phyloP scores from a whole-genome alignment of 2,329 filamentous ascomycete genomes.

The Pseudocercospora crystallina region DNA sequence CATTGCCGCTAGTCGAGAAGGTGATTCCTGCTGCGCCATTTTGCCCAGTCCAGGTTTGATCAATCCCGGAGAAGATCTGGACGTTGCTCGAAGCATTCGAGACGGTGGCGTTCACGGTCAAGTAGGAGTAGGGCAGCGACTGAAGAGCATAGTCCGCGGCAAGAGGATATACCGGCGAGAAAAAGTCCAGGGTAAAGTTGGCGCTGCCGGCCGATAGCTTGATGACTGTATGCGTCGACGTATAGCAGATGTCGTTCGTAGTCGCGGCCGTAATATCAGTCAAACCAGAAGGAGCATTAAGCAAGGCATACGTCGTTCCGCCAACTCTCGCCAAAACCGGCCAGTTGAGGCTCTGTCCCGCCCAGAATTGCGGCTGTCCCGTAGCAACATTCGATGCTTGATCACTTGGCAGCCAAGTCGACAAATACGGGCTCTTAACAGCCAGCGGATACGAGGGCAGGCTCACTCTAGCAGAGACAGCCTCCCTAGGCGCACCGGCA shows the following conservation, averaged over 20 bases:
- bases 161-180: constrained; percentile 35
- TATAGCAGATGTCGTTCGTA: constrained; percentile 30
- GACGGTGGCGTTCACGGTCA: constrained; percentile 29
- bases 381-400: constrained; percentile 26
- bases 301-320: constrained; percentile 33
- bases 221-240: constrained; percentile 35
- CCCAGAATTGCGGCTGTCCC: constrained; percentile 36
- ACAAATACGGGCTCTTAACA: constrained; percentile 36
- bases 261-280: constrained; percentile 21
- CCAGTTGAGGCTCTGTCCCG: constrained; percentile 36
- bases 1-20: constrained; percentile 16
- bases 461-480: constrained; percentile 6
- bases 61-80: constrained; percentile 38
- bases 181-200: constrained; percentile 36
- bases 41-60: constrained; percentile 38
- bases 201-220: constrained; percentile 28
- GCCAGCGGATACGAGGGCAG: constrained; percentile 31
- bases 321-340: constrained; percentile 36
- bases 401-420: constrained; percentile 37
- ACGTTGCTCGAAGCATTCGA: constrained; percentile 14
- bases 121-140: constrained; percentile 38
- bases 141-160: constrained; percentile 35
- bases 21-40: constrained; percentile 25
- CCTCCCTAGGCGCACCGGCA: constrained; percentile 1
- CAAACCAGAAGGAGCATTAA: constrained; percentile 29